Evolutionary conservation across 441 rosid species (phyloP).

Genomic region (Biscutella laevigata): DNA sequence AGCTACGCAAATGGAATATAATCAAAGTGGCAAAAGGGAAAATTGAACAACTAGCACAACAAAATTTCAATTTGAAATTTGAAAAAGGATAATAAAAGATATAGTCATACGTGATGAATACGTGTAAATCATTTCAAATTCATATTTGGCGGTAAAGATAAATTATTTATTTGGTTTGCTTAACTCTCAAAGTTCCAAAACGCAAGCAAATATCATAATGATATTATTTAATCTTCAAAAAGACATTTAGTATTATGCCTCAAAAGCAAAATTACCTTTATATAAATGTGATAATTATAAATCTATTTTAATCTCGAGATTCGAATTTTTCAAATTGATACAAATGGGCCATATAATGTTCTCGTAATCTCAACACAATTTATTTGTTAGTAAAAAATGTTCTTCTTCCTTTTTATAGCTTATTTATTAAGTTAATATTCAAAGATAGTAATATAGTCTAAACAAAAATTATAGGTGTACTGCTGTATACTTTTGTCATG

Average conservation of each 20-base stretch:
- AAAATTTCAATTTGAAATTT: slow-evolving; percentile 11
- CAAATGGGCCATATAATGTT: slow-evolving; percentile 26
- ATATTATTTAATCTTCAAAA: slow-evolving; percentile 3
- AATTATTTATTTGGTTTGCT: slow-evolving; percentile 13
- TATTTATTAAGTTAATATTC: slow-evolving; percentile 12
- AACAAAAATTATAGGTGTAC: slow-evolving; percentile 6
- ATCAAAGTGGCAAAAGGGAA: slow-evolving; percentile 16
- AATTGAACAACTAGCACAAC: not conserved
- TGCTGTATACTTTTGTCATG: not conserved
- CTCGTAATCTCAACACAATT: slow-evolving; percentile 8
- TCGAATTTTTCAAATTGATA: slow-evolving; percentile 1
- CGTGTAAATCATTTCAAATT: slow-evolving; percentile 20
- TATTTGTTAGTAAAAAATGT: not conserved
- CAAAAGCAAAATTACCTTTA: slow-evolving; percentile 9
- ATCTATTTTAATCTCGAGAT: slow-evolving; percentile 4
- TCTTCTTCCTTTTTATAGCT: not conserved
- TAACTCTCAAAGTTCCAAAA: slow-evolving; percentile 20
- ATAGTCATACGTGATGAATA: slow-evolving; percentile 11
- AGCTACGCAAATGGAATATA: slow-evolving; percentile 2
- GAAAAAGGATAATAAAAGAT: not conserved
- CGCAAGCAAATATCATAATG: slow-evolving; percentile 22
- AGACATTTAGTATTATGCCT: slow-evolving; percentile 6
- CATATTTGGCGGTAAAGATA: slow-evolving; percentile 26
- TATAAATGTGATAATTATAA: slow-evolving; percentile 2
- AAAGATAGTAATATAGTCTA: slow-evolving; percentile 21